Evolutionary conservation across 2,329 filamentous ascomycete species (phyloP).

Genomic region (Colletotrichum viniferum): DNA sequence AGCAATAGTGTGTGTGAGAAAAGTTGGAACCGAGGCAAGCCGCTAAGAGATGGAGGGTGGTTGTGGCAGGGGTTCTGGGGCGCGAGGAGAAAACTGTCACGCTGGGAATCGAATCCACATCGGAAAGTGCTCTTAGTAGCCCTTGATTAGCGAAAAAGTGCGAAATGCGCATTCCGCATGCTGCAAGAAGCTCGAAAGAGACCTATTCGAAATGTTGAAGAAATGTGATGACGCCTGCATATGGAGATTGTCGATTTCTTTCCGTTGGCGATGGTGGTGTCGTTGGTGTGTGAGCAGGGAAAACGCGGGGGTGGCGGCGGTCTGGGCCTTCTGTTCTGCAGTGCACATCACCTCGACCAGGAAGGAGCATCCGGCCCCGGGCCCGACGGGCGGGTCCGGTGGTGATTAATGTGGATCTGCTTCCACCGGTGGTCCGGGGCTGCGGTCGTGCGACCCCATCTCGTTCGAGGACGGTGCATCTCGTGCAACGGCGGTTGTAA

Average conservation of each 20-base stretch:
- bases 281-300: background rate
- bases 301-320: slow-evolving; percentile 4
- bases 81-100: slow-evolving; percentile 16
- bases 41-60: background rate
- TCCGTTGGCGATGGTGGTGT: background rate
- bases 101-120: background rate
- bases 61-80: background rate
- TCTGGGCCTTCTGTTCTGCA: background rate
- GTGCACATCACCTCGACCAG: background rate
- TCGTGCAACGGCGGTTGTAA: background rate
- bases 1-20: background rate
- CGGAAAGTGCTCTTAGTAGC: background rate
- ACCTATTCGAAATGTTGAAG: background rate
- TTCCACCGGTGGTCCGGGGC: background rate
- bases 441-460: background rate
- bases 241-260: background rate
- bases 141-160: background rate
- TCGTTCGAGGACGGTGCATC: background rate
- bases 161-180: background rate
- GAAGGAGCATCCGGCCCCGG: slow-evolving; percentile 4
- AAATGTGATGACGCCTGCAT: background rate
- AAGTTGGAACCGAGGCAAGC: background rate
- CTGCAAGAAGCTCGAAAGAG: slow-evolving; percentile 7
- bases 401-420: background rate
- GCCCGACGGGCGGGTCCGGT: background rate